Evolutionary conservation across 169 alveolate genomes (phyloP).

Genomic region (Plasmodium blacklocki): DNA sequence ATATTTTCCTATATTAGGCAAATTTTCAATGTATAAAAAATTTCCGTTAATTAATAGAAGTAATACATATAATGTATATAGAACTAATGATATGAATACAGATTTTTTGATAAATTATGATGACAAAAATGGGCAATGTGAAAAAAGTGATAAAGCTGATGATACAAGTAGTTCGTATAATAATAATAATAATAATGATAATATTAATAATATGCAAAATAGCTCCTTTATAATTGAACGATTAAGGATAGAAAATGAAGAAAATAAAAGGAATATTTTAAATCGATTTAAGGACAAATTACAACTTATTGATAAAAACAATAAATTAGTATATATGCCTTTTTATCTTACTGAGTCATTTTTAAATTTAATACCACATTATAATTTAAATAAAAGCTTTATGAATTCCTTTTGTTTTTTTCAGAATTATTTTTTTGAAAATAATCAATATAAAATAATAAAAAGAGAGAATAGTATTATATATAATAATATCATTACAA

Average conservation of each 20-base stretch:
- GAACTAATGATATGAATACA: too few relatives aligned
- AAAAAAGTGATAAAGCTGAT: neutral
- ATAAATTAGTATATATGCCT: conserved; percentile 57
- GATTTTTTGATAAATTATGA: too few relatives aligned
- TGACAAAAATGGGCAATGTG: too few relatives aligned
- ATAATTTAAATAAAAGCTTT: conserved; percentile 1
- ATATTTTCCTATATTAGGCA: too few relatives aligned
- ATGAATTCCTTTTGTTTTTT: conserved; percentile 41
- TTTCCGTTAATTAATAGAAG: too few relatives aligned
- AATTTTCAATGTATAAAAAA: too few relatives aligned
- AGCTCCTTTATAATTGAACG: too few relatives aligned
- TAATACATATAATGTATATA: too few relatives aligned
- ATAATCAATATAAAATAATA: conserved; percentile 26
- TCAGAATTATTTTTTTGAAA: conserved; percentile 54
- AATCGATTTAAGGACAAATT: conserved; percentile 42
- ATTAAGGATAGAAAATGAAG: conserved; percentile 9
- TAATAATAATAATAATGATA: neutral
- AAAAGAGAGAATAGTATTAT: conserved; percentile 47
- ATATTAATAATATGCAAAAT: neutral
- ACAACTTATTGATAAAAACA: conserved; percentile 46
- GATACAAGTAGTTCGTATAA: neutral
- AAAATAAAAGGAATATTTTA: conserved; percentile 1
- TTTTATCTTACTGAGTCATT: conserved; percentile 36
- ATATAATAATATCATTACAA: conserved; percentile 24
- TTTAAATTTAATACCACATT: conserved; percentile 17